These are phyloP conservation scores for Azolla pinnata DNA, from an alignment of 75 land plant species.

Conservation along the genomic window DNA sequence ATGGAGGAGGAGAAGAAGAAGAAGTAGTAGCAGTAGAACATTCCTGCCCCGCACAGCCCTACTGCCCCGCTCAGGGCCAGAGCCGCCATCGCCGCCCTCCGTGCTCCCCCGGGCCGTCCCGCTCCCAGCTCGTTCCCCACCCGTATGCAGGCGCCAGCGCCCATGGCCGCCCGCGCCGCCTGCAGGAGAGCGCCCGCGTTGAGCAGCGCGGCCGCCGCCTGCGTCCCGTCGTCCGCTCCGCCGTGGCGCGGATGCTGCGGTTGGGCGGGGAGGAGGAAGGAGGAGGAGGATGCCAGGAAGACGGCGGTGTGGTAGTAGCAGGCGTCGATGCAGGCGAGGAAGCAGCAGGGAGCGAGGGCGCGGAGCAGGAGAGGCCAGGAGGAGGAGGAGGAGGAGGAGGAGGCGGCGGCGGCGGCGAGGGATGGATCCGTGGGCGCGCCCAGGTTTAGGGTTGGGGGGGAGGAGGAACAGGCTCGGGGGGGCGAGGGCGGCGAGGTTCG, in stretches of 20 bases:
- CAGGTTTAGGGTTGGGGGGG: neutral
- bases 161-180: constrained; percentile 50
- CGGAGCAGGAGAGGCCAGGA: constrained; percentile 46
- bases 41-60: constrained; percentile 31
- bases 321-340: constrained; percentile 79
- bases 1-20: constrained; percentile 21
- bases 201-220: constrained; percentile 51
- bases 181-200: constrained; percentile 65
- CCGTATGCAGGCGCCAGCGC: constrained; percentile 50
- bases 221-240: no score
- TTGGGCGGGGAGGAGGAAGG: constrained; percentile 31
- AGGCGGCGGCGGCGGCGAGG: neutral
- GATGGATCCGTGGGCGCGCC: neutral
- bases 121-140: constrained; percentile 84
- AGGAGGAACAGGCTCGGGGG: constrained; percentile 16
- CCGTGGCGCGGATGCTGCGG: constrained; percentile 38
- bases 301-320: constrained; percentile 83
- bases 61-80: constrained; percentile 17
- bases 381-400: neutral
- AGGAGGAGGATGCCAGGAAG: constrained; percentile 49
- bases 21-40: constrained; percentile 29
- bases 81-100: constrained; percentile 34
- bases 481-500: constrained; percentile 16
- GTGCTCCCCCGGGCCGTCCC: constrained; percentile 26
- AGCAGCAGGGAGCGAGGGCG: constrained; percentile 46